Base-by-base conservation (phyloP, 345 rosid species). In the Hevea brasiliensis region DNA sequence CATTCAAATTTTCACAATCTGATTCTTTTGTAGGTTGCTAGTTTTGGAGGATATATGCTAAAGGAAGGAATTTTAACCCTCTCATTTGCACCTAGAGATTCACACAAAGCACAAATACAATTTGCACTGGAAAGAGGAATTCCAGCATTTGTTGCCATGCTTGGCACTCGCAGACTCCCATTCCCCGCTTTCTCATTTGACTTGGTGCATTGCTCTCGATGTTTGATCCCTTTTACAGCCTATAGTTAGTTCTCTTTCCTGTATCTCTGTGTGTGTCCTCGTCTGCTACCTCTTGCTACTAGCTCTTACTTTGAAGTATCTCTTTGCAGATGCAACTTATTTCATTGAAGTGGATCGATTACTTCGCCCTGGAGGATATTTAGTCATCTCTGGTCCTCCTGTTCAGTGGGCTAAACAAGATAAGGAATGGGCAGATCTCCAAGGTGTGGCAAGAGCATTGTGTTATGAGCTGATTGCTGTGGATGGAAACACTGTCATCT, bases 361-460 rank as follows among this genome's bases (percentile, higher is more conserved):
- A 68, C 90, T 96, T 67, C 91, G 98, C 59, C 94, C 97, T 32
- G 99, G 94, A 61, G 99, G 99, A 54, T 93, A 91, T 79, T 76
- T 93, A 65, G 93, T 96, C 76, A 93, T 93, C 76, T 96, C 99
- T 73, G 99, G 99, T 12, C 99, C 99, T 69, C 99, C 99, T 50
- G 98, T 93, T 20, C 96, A 89, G 81, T 96, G 96, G 99, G 86
- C 97, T 74, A 96, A 93, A 81, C 98, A 90, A 79, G 98, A 93
- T 77, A 96, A 91, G 82, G 97, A 96, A 77, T 93, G 99, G 97
- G 91, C 97, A 82, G 95, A 93, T 80, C 99, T 93, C 82, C 98
- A 93, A 80, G 92, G 89, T 47, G 98, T 87, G 74, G 98, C 98
- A 72, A 88, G 93, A 78, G 84, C 90, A 68, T 80, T 93, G 82